Evolutionary conservation across 768 basidiomycete species (phyloP), one percentile per base, ranked within the genome.

Genomic region (Strobilomyces echinocephalus): DNA sequence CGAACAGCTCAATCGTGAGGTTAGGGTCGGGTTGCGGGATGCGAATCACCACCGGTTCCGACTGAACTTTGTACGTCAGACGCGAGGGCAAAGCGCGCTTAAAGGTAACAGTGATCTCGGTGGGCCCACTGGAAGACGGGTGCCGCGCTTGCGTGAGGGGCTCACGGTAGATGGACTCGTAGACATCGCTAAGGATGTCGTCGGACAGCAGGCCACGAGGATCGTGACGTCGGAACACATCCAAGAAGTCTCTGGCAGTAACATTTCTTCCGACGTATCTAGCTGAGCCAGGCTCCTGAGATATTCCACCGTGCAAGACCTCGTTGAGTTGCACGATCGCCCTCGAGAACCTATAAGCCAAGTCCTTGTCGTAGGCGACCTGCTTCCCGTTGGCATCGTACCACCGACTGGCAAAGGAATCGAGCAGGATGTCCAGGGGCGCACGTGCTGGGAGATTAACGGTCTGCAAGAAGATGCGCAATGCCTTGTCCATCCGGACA

Each of bases 251-350:
- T 58, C 87, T 83, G 40, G 76, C 74, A 11, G 82, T 81, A 51
- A 95, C 78, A 47, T 82, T 79, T 31, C 81, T 80, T 60, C 74
- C 74, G 3, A 79, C 74, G 55, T 79, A 75, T 38, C 76, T 75
- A 16, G 80, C 79, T 28, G 74, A 69, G 36, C 87, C 82, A 42
- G 81, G 75, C 48, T 82, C 79, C 53, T 81, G 77, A 14, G 83
- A 76, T 54, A 89, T 79, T n/a, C 77, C 79, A 8, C 82, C 86
- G 61, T 97, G 90, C 45, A 97, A 71, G 20, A 87, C 81, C 44
- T 95, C 91, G 65, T 97, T 95, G 51, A 99, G 79, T 65, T 94
- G 89, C 46, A 88, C 83, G 57, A 94, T 81, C 5, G 91, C 85
- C 49, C 86, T 80, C 35, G 90, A 86, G 43, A 95, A 82, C 45